Percentiles rank a stretch among this genome's conserved stretches.
phyloP scores from a whole-genome alignment of 805 yeast genomes.

The Wickerhamiella dianesei region DNA sequence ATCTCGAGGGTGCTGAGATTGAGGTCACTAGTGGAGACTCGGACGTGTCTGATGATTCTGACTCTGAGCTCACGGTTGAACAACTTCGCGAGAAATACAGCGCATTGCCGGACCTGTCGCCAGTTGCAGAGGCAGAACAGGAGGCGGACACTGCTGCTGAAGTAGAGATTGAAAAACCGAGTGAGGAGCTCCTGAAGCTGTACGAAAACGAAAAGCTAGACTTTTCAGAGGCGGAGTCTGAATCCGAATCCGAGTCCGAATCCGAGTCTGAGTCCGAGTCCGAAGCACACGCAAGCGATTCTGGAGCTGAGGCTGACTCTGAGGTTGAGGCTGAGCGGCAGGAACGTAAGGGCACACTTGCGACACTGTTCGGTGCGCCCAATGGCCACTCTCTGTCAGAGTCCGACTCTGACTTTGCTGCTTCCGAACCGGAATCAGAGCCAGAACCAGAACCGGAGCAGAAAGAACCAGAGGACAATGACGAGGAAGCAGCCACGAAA shows the following conservation, averaged over 20 bases:
- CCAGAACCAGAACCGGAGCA: slow-evolving; percentile 22
- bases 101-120: slow-evolving; percentile 21
- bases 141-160: slow-evolving; percentile 15
- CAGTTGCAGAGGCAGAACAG: slow-evolving; percentile 11
- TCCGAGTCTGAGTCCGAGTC: slow-evolving; percentile 10
- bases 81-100: slow-evolving; percentile 46
- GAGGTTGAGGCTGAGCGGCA: slow-evolving; percentile 2
- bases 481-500: slow-evolving; percentile 12
- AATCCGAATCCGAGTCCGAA: slow-evolving; percentile 16
- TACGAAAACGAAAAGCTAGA: slow-evolving; percentile 16
- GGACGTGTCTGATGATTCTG: slow-evolving; percentile 28
- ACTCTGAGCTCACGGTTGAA: slow-evolving; percentile 40
- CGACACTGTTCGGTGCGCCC: background rate
- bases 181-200: slow-evolving; percentile 7
- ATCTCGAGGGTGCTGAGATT: slow-evolving; percentile 14
- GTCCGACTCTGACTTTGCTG: background rate
- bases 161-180: slow-evolving; percentile 7
- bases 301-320: slow-evolving; percentile 4
- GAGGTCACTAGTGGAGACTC: slow-evolving; percentile 20
- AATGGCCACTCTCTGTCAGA: background rate
- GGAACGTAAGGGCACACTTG: background rate
- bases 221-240: slow-evolving; percentile 19
- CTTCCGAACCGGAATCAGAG: no score
- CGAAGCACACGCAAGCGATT: slow-evolving; percentile 9
- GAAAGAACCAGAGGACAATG: slow-evolving; percentile 14